Conservation (phyloP, 345 rosid species). For the Rhodamnia argentea region DNA sequence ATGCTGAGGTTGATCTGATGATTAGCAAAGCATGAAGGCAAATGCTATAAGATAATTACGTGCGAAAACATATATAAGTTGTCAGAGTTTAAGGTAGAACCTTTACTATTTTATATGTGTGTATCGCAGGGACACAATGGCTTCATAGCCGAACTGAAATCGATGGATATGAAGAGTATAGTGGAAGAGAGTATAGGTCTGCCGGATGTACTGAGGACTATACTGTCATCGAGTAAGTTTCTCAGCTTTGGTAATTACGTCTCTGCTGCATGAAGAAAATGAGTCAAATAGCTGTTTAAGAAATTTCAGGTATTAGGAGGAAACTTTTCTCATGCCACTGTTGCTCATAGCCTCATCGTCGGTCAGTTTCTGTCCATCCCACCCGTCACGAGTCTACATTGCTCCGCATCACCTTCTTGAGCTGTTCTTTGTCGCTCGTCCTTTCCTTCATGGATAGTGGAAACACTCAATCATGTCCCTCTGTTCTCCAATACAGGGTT, state of each 20-base stretch:
- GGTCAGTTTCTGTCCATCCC: too few species aligned
- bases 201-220: conserved; percentile 88
- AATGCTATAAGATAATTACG: background rate
- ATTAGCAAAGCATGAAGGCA: background rate
- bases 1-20: background rate
- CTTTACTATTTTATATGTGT: background rate
- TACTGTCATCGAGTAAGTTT: conserved; percentile 55
- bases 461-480: background rate
- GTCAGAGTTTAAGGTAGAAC: background rate
- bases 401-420: background rate
- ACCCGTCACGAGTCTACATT: background rate
- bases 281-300: background rate
- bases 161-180: conserved; percentile 81
- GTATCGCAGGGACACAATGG: conserved; percentile 65
- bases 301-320: background rate
- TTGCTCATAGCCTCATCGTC: too few species aligned
- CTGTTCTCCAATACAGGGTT: background rate
- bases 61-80: background rate
- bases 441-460: background rate
- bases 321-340: background rate
- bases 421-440: background rate
- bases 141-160: conserved; percentile 75
- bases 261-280: background rate
- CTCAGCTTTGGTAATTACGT: background rate
- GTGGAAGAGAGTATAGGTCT: conserved; percentile 76